Evolutionary conservation across 208 protist species (phyloP).

Genomic region (Leishmania lainsoni): DNA sequence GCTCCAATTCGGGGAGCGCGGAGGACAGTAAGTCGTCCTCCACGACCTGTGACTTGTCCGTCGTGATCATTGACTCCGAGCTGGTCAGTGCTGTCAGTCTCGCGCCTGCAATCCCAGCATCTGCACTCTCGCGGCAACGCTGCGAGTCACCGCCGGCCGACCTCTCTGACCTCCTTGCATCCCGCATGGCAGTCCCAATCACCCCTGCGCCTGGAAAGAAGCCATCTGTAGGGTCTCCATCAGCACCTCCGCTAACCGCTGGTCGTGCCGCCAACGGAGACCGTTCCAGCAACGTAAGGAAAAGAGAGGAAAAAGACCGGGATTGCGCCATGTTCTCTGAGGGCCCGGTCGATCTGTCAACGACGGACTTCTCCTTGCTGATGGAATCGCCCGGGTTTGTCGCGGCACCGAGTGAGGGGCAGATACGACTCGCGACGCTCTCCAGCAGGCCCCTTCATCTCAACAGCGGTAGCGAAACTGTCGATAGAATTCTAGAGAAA

Average conservation of each 20-base stretch:
- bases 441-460: not conserved
- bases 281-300: not conserved
- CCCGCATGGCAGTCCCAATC: not conserved
- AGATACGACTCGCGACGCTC: not conserved
- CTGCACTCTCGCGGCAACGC: not conserved
- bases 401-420: not conserved
- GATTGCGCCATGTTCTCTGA: not conserved
- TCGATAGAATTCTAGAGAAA: not conserved
- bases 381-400: not conserved
- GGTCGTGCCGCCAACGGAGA: not conserved
- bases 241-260: not conserved
- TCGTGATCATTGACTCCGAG: not conserved
- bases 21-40: not conserved
- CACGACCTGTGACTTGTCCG: not conserved
- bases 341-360: not conserved
- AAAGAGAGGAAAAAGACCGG: not conserved
- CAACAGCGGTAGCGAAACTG: not conserved
- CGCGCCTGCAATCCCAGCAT: not conserved
- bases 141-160: constrained; percentile 3
- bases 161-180: not conserved
- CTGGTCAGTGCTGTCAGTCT: not conserved
- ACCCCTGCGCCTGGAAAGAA: not conserved
- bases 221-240: not conserved
- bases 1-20: not conserved
- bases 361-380: not conserved